These are phyloP conservation scores for Metarhizium rileyi DNA, from an alignment of 2,329 filamentous ascomycete genomes.

Conservation along the genomic window DNA sequence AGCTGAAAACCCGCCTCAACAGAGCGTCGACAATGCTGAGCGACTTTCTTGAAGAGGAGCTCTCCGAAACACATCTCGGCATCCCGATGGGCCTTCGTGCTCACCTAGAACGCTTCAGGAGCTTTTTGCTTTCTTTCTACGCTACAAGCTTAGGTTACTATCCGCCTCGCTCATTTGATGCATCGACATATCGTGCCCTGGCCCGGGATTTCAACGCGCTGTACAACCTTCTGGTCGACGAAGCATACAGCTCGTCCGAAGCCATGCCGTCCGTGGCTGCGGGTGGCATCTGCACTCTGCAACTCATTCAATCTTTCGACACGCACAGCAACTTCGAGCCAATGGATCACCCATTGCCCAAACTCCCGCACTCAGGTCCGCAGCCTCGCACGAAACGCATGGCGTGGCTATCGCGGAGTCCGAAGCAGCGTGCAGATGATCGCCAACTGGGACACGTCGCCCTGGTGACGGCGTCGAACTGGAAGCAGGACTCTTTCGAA, in stretches of 20 bases:
- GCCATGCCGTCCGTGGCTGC: conserved; percentile 44
- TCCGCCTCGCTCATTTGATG: conserved; percentile 45
- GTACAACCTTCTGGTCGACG: conserved; percentile 63
- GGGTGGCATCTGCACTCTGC: conserved; percentile 61
- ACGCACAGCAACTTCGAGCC: conserved; percentile 45
- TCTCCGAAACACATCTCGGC: conserved; percentile 57
- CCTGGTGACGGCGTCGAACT: conserved; percentile 41
- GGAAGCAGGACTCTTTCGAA: conserved; percentile 25
- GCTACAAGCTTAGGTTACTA: conserved; percentile 60
- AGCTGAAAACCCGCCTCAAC: conserved; percentile 55
- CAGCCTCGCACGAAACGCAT: conserved; percentile 23
- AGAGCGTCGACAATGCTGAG: conserved; percentile 48
- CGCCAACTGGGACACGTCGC: conserved; percentile 43
- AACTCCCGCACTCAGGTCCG: conserved; percentile 43
- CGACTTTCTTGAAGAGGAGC: conserved; percentile 62
- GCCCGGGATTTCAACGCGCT: conserved; percentile 60
- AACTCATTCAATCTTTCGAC: conserved; percentile 60
- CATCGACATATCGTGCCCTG: conserved; percentile 48
- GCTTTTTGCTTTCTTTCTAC: conserved; percentile 59
- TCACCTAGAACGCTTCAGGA: conserved; percentile 64
- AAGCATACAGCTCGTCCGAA: conserved; percentile 37
- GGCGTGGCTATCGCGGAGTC: conserved; percentile 30
- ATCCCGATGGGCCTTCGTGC: conserved; percentile 49
- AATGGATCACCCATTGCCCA: conserved; percentile 56
- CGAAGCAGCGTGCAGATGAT: conserved; percentile 36